Evolutionary conservation across 495 filamentous ascomycete species (phyloP).

Genomic region (Delitschia confertaspora): DNA sequence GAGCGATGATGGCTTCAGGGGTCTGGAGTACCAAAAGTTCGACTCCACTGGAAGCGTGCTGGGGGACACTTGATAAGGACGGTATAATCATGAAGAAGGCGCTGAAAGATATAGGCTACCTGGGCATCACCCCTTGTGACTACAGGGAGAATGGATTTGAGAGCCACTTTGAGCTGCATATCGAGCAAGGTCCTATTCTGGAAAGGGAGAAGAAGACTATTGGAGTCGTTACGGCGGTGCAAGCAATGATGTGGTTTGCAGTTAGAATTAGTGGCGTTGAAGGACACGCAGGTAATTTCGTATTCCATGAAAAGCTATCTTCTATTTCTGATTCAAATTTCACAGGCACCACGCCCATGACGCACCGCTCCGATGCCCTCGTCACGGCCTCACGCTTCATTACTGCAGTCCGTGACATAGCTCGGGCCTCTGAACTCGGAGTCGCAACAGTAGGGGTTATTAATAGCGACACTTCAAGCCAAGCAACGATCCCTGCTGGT

Average conservation of each 20-base stretch:
- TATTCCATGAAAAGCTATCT: not conserved
- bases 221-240: conserved; percentile 24
- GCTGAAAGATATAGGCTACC: conserved; percentile 21
- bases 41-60: conserved; percentile 11
- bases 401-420: conserved; percentile 19
- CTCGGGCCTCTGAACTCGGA: conserved; percentile 15
- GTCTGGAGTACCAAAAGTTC: conserved; percentile 23
- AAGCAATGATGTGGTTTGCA: conserved; percentile 25
- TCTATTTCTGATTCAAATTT: not conserved
- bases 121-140: conserved; percentile 17
- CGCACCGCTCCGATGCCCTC: conserved; percentile 21
- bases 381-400: conserved; percentile 23
- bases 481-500: conserved; percentile 23
- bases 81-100: conserved; percentile 15
- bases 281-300: conserved; percentile 15
- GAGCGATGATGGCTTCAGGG: conserved; percentile 28
- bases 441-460: conserved; percentile 27
- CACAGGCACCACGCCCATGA: conserved; percentile 23
- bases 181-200: conserved; percentile 27
- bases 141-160: conserved; percentile 22
- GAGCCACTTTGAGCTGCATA: conserved; percentile 28
- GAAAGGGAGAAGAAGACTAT: conserved; percentile 17
- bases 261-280: conserved; percentile 17
- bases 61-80: conserved; percentile 17
- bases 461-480: conserved; percentile 18